Evolutionary conservation across 2,329 filamentous ascomycete genomes (phyloP), one percentile per base, ranked within the genome.

Genomic region (Cytospora chrysosperma): DNA sequence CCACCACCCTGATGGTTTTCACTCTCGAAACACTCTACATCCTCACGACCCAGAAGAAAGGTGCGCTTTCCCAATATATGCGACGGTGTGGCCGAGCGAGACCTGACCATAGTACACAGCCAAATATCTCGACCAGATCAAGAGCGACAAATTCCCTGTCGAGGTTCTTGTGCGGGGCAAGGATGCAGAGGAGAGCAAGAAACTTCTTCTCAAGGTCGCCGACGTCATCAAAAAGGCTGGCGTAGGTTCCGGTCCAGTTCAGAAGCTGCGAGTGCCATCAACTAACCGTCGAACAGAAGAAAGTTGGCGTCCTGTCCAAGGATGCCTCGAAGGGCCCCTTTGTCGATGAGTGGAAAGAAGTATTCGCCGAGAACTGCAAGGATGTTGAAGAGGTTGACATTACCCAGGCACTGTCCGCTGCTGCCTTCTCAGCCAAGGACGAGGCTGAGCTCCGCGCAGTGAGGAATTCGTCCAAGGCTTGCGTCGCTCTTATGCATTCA

Each of bases 31-130:
- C 88, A 54, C 83, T 98, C 70, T 96, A 95, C 78, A 89, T 98
- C 65, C 88, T 99, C 68, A 99, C 95, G 8, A 99, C 95, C 7
- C 89, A 92, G 64, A 99, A 99, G 80, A 99, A 99, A 87, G 94
- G 93, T 96, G 50, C 56, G 65, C 54, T 24, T 30, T 34, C 43
- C 52, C 63, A 27, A 37, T 26, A 9, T 15, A 5, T 15, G 51
- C 28, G 9, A 50, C 40, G 4, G 21, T 49, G 43, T 24, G 28
- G 49, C 49, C 49, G 21, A 32, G n/a, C 64, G 54, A 60, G 63
- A 50, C 66, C 76, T 82, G 62, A 81, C 70, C 27, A 40, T 43
- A 59, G 43, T 43, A 8, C 69, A 47, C 70, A 97, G 93, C 95
- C 28, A 94, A 96, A 73, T 93, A 98, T 77, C 83, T 99, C 52